These are phyloP conservation scores for Decorospora gaudefroyi DNA, from an alignment of 2,329 filamentous ascomycete species.

Conservation along the genomic window DNA sequence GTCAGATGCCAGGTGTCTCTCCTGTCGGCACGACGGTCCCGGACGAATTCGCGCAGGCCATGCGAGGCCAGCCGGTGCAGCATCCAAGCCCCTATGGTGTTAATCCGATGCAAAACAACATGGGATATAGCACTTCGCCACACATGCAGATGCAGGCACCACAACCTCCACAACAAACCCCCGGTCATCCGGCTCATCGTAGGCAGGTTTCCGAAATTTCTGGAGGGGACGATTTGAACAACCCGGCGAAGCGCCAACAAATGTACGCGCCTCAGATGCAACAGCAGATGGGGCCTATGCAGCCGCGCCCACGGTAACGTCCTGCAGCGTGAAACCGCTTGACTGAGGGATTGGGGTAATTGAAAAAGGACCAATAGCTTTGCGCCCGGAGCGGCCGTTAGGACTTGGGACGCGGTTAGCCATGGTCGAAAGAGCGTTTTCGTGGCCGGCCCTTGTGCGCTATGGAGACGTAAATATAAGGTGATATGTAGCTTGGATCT, in stretches of 20 bases:
- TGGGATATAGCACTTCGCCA: slow-evolving; percentile 49
- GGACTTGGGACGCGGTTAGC: not conserved
- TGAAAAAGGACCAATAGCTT: not conserved
- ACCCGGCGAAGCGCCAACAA: slow-evolving; percentile 62
- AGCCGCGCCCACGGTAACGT: slow-evolving; percentile 53
- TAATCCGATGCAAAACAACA: slow-evolving; percentile 39
- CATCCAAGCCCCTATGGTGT: slow-evolving; percentile 48
- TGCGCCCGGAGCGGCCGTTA: no score
- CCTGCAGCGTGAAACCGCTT: not conserved
- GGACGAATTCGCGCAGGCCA: slow-evolving; percentile 54
- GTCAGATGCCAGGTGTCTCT: slow-evolving; percentile 61
- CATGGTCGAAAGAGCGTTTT: slow-evolving; percentile 2
- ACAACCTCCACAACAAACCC: slow-evolving; percentile 27
- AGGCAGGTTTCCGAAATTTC: slow-evolving; percentile 66
- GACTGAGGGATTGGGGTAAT: not conserved
- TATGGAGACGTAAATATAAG: slow-evolving; percentile 4
- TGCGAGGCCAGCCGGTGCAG: slow-evolving; percentile 45
- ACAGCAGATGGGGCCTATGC: slow-evolving; percentile 56
- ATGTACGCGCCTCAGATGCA: slow-evolving; percentile 56
- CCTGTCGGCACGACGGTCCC: slow-evolving; percentile 56
- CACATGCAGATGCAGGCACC: slow-evolving; percentile 47
- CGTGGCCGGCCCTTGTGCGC: slow-evolving; percentile 11
- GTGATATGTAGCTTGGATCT: slow-evolving; percentile 2
- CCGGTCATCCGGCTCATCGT: slow-evolving; percentile 54
- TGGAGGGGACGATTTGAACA: slow-evolving; percentile 56